Evolutionary conservation across 1,284 basidiomycete genomes (phyloP).

Genomic region (Neotropicomus parvogracilis): DNA sequence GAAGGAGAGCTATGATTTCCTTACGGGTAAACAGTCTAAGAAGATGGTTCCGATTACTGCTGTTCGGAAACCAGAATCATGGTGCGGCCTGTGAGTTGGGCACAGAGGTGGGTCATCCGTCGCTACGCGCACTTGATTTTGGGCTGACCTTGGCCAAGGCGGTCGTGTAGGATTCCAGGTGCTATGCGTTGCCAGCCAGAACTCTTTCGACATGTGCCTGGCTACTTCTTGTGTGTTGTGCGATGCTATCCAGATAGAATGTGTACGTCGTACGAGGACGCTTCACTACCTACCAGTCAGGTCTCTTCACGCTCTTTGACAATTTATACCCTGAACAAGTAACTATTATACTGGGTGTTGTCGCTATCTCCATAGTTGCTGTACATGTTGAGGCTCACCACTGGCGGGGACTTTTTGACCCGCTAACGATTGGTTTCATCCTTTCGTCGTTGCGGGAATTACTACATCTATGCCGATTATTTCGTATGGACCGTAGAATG

Average conservation of each 20-base stretch:
- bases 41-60: slow-evolving; percentile 14
- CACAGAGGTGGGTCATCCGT: background rate
- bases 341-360: no score
- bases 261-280: background rate
- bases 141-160: background rate
- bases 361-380: background rate
- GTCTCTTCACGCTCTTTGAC: background rate
- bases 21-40: slow-evolving; percentile 13
- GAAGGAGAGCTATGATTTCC: slow-evolving; percentile 14
- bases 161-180: background rate
- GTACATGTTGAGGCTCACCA: background rate
- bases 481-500: no score
- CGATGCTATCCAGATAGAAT: background rate
- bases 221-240: background rate
- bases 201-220: background rate
- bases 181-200: background rate
- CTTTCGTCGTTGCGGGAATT: no score
- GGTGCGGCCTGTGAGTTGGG: slow-evolving; percentile 16
- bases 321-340: background rate
- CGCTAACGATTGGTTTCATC: no score
- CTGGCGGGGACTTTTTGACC: no score
- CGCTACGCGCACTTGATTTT: background rate
- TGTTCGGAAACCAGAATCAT: background rate
- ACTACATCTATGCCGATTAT: no score
- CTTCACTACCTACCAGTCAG: background rate